Evolutionary conservation across 2,329 filamentous ascomycete genomes (phyloP).

Genomic region (Alternaria postmessia): DNA sequence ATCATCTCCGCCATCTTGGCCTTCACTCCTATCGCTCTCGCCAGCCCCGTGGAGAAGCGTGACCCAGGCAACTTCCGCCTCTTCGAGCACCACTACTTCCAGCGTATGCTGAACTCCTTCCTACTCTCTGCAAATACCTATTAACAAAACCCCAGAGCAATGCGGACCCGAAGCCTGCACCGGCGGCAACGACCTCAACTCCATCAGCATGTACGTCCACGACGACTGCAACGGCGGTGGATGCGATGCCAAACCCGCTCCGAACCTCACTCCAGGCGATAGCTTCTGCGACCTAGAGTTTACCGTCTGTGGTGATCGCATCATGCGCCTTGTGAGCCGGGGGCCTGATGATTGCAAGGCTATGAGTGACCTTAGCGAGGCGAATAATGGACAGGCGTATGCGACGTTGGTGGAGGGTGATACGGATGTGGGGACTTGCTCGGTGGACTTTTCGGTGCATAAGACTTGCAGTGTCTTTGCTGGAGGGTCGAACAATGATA

Average conservation of each 20-base stretch:
- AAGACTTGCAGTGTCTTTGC: neutral
- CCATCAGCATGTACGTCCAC: neutral
- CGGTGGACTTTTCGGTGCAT: neutral
- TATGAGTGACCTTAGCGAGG: neutral
- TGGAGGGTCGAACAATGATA: no score
- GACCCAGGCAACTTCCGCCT: neutral
- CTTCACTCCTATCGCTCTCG: neutral
- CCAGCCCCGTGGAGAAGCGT: neutral
- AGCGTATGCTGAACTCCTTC: neutral
- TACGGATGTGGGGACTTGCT: neutral
- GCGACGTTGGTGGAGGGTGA: neutral
- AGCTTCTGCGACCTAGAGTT: no score
- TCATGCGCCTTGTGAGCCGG: no score
- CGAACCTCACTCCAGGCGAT: no score
- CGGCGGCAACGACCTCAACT: neutral
- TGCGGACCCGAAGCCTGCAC: neutral
- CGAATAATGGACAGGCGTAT: neutral
- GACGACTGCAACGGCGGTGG: neutral
- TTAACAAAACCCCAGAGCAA: no score
- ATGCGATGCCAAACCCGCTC: neutral
- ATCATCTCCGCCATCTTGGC: neutral
- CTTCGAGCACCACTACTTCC: neutral
- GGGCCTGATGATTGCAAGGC: no score
- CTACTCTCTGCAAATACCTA: fast-evolving
- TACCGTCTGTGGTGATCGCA: no score